These are phyloP conservation scores for Meredithiella fracta DNA, from an alignment of 2,329 filamentous ascomycete genomes.

Conservation along the genomic window DNA sequence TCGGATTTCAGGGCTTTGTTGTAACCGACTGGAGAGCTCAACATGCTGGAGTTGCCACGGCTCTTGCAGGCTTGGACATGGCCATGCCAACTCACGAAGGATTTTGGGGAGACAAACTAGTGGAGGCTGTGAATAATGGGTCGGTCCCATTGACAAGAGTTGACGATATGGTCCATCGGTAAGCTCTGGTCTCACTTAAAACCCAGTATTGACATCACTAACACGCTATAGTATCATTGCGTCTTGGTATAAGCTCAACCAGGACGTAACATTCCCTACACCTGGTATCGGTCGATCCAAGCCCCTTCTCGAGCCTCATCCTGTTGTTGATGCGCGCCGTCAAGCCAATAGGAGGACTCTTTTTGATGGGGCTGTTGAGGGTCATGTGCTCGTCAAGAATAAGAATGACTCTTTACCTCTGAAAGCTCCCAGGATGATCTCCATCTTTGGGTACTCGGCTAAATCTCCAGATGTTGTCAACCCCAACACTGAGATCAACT, in stretches of 20 bases:
- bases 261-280: conserved; percentile 30
- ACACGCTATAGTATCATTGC: conserved; percentile 29
- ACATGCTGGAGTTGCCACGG: conserved; percentile 43
- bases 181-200: background rate
- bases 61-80: conserved; percentile 54
- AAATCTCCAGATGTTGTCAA: conserved; percentile 29
- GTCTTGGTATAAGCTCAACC: conserved; percentile 39
- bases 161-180: conserved; percentile 42
- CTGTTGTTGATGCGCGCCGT: conserved; percentile 31
- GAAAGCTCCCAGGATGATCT: conserved; percentile 31
- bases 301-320: conserved; percentile 33
- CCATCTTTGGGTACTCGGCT: conserved; percentile 47
- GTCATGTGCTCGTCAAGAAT: conserved; percentile 50
- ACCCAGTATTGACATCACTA: background rate
- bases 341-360: conserved; percentile 24
- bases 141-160: conserved; percentile 38
- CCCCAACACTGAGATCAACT: conserved; percentile 21
- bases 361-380: conserved; percentile 42
- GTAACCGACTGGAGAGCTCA: conserved; percentile 53
- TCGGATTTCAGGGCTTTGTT: conserved; percentile 49
- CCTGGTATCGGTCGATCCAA: conserved; percentile 36
- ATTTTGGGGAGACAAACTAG: conserved; percentile 37
- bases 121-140: conserved; percentile 42
- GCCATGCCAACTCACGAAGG: conserved; percentile 39
- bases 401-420: conserved; percentile 37